phyloP scores from a whole-genome alignment of 495 filamentous ascomycete genomes.

The Hypoxylon subgilvum region DNA sequence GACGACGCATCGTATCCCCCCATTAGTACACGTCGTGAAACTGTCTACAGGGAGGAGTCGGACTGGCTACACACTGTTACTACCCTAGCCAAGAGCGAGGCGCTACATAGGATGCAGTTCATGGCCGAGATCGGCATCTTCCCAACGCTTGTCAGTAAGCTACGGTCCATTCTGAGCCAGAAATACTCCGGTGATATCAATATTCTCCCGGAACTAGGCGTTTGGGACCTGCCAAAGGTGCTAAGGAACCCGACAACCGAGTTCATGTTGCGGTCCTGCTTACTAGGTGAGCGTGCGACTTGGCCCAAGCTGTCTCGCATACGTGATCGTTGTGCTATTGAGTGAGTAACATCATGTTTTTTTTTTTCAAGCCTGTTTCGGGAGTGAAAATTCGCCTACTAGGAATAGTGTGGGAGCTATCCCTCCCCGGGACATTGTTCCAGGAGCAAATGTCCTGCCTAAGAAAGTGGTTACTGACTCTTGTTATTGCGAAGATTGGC shows the following conservation, averaged over 20 bases:
- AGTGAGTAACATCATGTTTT: too few species aligned
- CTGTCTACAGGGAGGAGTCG: constrained; percentile 42
- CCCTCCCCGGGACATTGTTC: too few species aligned
- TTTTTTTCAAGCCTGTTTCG: too few species aligned
- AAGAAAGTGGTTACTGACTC: too few species aligned
- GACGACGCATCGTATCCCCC: constrained; percentile 63
- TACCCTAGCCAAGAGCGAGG: constrained; percentile 79
- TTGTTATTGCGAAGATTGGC: too few species aligned
- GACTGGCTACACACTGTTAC: constrained; percentile 74
- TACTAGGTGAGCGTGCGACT: constrained; percentile 81
- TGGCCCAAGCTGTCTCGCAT: constrained; percentile 88
- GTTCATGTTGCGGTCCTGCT: constrained; percentile 81
- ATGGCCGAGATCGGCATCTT: constrained; percentile 84
- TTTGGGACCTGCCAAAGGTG: constrained; percentile 75
- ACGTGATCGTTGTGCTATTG: constrained; percentile 81
- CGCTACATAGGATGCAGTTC: constrained; percentile 79
- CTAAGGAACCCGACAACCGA: constrained; percentile 85
- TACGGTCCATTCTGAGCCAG: constrained; percentile 80
- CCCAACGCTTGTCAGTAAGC: constrained; percentile 78
- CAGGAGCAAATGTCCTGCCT: too few species aligned
- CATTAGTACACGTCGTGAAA: constrained; percentile 47
- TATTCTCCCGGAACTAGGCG: constrained; percentile 81
- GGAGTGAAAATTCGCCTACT: too few species aligned
- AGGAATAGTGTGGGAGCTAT: too few species aligned
- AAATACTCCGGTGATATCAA: constrained; percentile 96